Evolutionary conservation across 2,329 filamentous ascomycete species (phyloP).

Genomic region (Penicillium sp.): DNA sequence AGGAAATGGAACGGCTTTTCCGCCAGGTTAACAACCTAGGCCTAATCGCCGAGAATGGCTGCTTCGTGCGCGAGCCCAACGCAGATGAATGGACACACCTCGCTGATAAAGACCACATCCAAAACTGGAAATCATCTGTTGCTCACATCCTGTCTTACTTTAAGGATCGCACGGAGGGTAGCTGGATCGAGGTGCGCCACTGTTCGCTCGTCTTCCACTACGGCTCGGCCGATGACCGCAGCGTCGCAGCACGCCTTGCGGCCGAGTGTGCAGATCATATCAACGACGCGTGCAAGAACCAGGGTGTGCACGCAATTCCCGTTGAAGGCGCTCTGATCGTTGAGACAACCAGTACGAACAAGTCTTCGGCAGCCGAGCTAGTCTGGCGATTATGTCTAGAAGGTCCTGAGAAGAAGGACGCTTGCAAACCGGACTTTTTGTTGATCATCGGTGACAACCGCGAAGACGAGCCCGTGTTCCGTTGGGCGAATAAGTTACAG

Average conservation of each 20-base stretch:
- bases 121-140: slow-evolving; percentile 83
- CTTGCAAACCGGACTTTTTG: slow-evolving; percentile 73
- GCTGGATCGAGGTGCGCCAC: slow-evolving; percentile 86
- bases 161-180: slow-evolving; percentile 84
- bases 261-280: slow-evolving; percentile 92
- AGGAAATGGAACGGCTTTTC: slow-evolving; percentile 88
- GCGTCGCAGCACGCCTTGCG: slow-evolving; percentile 76
- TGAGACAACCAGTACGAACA: slow-evolving; percentile 85
- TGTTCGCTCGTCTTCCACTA: slow-evolving; percentile 93
- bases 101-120: slow-evolving; percentile 72
- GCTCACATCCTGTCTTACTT: slow-evolving; percentile 86
- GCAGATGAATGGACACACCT: slow-evolving; percentile 77
- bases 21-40: slow-evolving; percentile 81
- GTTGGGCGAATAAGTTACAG: slow-evolving; percentile 83
- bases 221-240: slow-evolving; percentile 77
- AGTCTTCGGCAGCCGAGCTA: slow-evolving; percentile 78
- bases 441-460: slow-evolving; percentile 89
- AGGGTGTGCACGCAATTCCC: slow-evolving; percentile 82
- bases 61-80: slow-evolving; percentile 78
- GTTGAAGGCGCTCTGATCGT: slow-evolving; percentile 81
- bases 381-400: slow-evolving; percentile 72
- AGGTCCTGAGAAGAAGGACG: slow-evolving; percentile 51
- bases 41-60: slow-evolving; percentile 92
- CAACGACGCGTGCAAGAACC: slow-evolving; percentile 86
- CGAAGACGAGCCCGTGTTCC: slow-evolving; percentile 92